These are phyloP conservation scores for Arthrinium phaeospermum DNA, from an alignment of 2,329 filamentous ascomycete species.

Conservation along the genomic window DNA sequence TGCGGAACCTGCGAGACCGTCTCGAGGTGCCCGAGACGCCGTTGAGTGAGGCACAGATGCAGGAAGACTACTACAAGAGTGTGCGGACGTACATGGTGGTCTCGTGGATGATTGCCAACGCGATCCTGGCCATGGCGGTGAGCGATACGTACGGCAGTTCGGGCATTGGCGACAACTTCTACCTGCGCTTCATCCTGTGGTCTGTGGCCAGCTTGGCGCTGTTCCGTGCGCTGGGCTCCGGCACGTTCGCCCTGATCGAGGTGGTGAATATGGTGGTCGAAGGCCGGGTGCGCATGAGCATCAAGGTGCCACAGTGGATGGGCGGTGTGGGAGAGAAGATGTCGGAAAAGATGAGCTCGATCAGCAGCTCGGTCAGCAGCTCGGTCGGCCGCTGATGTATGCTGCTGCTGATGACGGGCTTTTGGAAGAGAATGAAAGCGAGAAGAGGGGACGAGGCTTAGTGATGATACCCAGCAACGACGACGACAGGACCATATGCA, in stretches of 20 bases:
- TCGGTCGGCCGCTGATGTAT: not conserved
- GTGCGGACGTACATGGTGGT: slow-evolving; percentile 98
- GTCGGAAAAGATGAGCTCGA: slow-evolving; percentile 51
- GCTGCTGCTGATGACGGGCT: not conserved
- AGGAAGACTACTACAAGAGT: slow-evolving; percentile 98
- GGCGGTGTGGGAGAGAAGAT: slow-evolving; percentile 53
- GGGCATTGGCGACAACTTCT: slow-evolving; percentile 81
- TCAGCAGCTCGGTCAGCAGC: slow-evolving; percentile 43
- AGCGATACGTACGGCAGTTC: slow-evolving; percentile 80
- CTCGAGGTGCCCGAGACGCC: slow-evolving; percentile 74
- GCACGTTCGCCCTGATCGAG: slow-evolving; percentile 84
- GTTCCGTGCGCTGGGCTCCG: slow-evolving; percentile 84
- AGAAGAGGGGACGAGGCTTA: not conserved
- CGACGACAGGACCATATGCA: not conserved
- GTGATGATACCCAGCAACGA: not conserved
- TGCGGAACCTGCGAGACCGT: slow-evolving; percentile 92
- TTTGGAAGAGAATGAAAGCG: not conserved
- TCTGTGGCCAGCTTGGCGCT: slow-evolving; percentile 82
- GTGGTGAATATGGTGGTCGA: slow-evolving; percentile 85
- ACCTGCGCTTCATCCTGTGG: slow-evolving; percentile 94
- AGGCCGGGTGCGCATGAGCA: slow-evolving; percentile 70
- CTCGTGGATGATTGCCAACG: slow-evolving; percentile 91
- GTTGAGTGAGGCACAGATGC: slow-evolving; percentile 78
- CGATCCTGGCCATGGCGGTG: slow-evolving; percentile 90
- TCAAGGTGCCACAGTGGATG: slow-evolving; percentile 55